Evolutionary conservation across 2,329 filamentous ascomycete genomes (phyloP), one percentile per base, ranked within the genome.

Genomic region (Stemphylium lycopersici): DNA sequence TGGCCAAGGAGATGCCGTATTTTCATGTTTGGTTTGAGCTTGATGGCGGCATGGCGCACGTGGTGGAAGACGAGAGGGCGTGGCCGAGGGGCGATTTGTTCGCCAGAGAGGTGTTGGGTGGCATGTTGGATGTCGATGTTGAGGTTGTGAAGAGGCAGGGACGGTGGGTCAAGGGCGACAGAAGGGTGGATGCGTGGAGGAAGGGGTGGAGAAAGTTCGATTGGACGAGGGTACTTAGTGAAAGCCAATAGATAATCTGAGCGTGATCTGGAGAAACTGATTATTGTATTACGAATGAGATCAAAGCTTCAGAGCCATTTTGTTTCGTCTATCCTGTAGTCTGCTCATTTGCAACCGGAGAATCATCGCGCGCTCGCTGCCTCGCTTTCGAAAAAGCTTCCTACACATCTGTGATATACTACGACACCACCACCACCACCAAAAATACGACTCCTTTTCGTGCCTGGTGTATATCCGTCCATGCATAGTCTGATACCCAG

Each of bases 1-100:
- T 99, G 56, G 91, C 90, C 11, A 96, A 96, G 78, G 93, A 99
- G 79, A 93, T 96, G 90, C 93, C 96, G 0, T 99, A 99, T 74
- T 99, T 99, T 69, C 95, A 99, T 74, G 93, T 76, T 4, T 99
- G 93, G 93, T 98, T 98, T 72, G 85, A 87, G 47, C 79, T 99
- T 1, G 93, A 99, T 70, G 95, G 95, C 2, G 95, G 95, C 0
- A 77, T 99, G 61, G 95, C 91, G 0, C 95, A 99, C 73, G 81
- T 99, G 7, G 90, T 99, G 0, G 95, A 99, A 76, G 90, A 99
- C 65, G 80, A 87, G 24, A 83, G 86, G 43, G 81, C 87, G 45
- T 99, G 95, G 95, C 96, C 96, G 0, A 85, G 84, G 66, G 93
- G 93, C 0, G 95, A 99, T 75, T 74, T 97, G 15, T 99, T 99